phyloP scores from a whole-genome alignment of 768 basidiomycete species.

The Pluteus cervinus region DNA sequence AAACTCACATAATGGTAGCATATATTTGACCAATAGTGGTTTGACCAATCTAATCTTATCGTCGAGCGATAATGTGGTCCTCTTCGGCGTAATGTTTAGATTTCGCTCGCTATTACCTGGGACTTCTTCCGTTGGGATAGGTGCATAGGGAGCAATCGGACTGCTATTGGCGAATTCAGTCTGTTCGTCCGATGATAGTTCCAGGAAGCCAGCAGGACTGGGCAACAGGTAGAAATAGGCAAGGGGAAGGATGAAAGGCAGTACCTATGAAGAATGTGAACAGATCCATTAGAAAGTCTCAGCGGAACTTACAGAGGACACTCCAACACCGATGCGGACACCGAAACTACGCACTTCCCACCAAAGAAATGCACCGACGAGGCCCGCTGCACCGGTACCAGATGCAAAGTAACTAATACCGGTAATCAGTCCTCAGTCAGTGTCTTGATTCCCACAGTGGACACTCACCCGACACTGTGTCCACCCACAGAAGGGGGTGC shows the following conservation, averaged over 20 bases:
- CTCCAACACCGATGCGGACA: constrained; percentile 74
- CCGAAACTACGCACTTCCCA: constrained; percentile 88
- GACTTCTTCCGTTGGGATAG: constrained; percentile 35
- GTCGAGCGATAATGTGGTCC: constrained; percentile 47
- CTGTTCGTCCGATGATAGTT: constrained; percentile 27
- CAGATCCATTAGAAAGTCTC: background rate
- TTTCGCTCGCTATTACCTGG: constrained; percentile 34
- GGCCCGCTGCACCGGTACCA: constrained; percentile 91
- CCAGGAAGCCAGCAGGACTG: constrained; percentile 41
- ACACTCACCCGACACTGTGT: constrained; percentile 69
- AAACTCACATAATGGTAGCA: constrained; percentile 86
- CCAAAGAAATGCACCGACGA: constrained; percentile 91
- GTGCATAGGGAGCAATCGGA: too few relatives aligned
- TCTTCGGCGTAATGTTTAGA: constrained; percentile 29
- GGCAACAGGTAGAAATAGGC: constrained; percentile 80
- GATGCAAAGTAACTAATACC: constrained; percentile 76
- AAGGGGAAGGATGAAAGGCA: constrained; percentile 77
- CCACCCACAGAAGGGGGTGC: constrained; percentile 63
- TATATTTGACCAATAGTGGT: constrained; percentile 77
- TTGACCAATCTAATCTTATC: constrained; percentile 82
- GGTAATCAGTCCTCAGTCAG: background rate
- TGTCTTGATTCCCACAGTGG: background rate
- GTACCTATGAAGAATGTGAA: constrained; percentile 40
- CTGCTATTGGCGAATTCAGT: too few relatives aligned
- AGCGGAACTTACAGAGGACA: constrained; percentile 61